Base-by-base conservation (phyloP, 495 filamentous ascomycete species). In the Hypoxylon trugodes region DNA sequence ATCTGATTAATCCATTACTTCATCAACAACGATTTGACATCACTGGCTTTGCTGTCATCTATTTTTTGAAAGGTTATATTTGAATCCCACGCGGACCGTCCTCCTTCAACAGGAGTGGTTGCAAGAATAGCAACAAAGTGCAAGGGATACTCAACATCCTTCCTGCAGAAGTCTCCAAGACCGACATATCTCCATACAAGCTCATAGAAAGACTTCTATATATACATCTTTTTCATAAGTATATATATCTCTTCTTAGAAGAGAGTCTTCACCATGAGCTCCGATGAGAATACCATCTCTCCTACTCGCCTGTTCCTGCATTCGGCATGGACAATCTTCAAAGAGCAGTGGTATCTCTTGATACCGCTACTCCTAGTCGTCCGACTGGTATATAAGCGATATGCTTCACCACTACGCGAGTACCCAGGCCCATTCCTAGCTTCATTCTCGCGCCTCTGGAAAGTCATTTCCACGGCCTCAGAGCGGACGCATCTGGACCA, bases 391-490 rank as follows among this genome's bases (percentile, higher is more conserved):
- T 74, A 72, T 57, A 76, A 71, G 18, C 77, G 79, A 28, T 81
- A 82, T 30, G 70, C 70, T 42, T 78, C 77, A 0, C 78, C 81
- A 0, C 73, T 83, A 18, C 75, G 76, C 22, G 71, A 75, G 26
- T 79, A 81, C 46, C 82, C 81, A 0, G 81, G 82, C 0, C 82
- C 82, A 1, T 76, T 81, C 59, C 47, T 81, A 2, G 82, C 81
- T 4, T 79, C 77, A n/a, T 71, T 76, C 49, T 71, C 79, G 1
- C 73, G 73, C 0, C 70, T 84, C 6, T 84, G 82, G 78, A 76
- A 77, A 32, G 57, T 84, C 33, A 47, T 55, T 32, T 77, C 76
- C 8, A 72, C 71, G 10, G 63, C 68, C 4, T 64, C 58, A 0
- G 78, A 77, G 32, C 62, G 68, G 15, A 79, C 80, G 19, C 79